phyloP scores from a whole-genome alignment of 371 early-diverging fungal genomes.

The Batrachochytrium dendrobatidis region DNA sequence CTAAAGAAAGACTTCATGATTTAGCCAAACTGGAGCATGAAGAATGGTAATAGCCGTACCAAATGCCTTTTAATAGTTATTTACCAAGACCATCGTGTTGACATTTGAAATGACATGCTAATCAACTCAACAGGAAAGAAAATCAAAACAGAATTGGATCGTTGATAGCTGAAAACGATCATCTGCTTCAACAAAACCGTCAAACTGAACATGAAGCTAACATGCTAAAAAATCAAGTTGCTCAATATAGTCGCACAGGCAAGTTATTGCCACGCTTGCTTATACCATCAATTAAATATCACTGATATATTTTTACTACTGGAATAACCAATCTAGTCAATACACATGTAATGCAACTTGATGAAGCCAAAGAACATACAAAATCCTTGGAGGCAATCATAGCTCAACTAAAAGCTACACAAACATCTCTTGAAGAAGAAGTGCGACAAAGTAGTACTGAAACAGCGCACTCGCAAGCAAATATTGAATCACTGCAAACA shows the following conservation, averaged over 20 bases:
- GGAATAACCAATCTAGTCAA: neutral
- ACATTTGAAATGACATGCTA: too few relatives aligned
- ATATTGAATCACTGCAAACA: neutral
- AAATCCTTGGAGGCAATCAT: neutral
- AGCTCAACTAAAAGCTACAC: neutral
- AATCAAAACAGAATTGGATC: neutral
- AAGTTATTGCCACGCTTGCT: neutral
- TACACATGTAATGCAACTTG: neutral
- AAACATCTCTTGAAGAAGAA: neutral
- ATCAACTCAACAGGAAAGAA: neutral
- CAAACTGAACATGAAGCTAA: neutral
- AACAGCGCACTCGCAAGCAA: neutral
- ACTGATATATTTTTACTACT: neutral
- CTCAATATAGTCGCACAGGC: neutral
- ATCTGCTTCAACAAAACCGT: neutral
- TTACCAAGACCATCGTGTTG: too few relatives aligned
- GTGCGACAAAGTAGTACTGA: neutral
- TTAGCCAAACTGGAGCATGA: too few relatives aligned
- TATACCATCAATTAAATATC: neutral
- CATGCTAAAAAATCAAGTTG: neutral
- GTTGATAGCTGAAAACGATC: slow-evolving; percentile 2
- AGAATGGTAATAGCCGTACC: too few relatives aligned
- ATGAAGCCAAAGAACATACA: neutral
- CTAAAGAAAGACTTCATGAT: too few relatives aligned
- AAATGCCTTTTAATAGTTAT: too few relatives aligned